phyloP scores from a whole-genome alignment of 139 green algal genomes.

The Chlamydomonas eustigma region DNA sequence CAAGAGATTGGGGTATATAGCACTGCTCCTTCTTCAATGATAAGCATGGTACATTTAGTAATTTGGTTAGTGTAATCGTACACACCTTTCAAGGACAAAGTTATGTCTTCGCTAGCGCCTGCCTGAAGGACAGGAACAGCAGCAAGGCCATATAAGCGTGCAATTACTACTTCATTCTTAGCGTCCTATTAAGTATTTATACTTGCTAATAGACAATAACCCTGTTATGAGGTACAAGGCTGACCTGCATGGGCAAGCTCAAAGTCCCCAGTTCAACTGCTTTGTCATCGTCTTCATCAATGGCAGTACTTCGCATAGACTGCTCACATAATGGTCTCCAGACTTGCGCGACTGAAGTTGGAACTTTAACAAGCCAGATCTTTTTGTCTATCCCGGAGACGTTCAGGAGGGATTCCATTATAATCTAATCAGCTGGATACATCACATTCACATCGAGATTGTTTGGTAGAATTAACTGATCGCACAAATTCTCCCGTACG shows the following conservation, averaged over 20 bases:
- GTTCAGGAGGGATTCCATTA: too few species aligned
- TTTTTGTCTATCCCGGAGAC: background rate
- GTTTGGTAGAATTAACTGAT: too few species aligned
- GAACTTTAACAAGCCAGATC: constrained; percentile 8
- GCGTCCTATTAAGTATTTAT: too few species aligned
- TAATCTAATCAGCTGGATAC: too few species aligned
- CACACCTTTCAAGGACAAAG: background rate
- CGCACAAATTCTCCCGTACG: too few species aligned
- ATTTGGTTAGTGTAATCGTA: background rate
- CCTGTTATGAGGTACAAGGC: background rate
- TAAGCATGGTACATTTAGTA: background rate
- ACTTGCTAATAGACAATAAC: too few species aligned
- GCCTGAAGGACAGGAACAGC: too few species aligned
- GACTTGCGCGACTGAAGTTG: background rate
- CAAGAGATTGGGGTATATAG: too few species aligned
- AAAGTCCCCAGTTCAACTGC: constrained; percentile 5
- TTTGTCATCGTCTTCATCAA: constrained; percentile 10
- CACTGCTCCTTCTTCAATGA: too few species aligned
- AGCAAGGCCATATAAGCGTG: too few species aligned
- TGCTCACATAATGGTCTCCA: constrained; percentile 11
- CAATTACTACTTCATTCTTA: too few species aligned
- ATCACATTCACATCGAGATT: too few species aligned
- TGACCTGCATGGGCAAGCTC: background rate
- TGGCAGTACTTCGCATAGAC: background rate
- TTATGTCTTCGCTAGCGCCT: background rate